Evolutionary conservation across 2,329 filamentous ascomycete species (phyloP), one percentile per base, ranked within the genome.

Genomic region (Hypoxylon sp.): DNA sequence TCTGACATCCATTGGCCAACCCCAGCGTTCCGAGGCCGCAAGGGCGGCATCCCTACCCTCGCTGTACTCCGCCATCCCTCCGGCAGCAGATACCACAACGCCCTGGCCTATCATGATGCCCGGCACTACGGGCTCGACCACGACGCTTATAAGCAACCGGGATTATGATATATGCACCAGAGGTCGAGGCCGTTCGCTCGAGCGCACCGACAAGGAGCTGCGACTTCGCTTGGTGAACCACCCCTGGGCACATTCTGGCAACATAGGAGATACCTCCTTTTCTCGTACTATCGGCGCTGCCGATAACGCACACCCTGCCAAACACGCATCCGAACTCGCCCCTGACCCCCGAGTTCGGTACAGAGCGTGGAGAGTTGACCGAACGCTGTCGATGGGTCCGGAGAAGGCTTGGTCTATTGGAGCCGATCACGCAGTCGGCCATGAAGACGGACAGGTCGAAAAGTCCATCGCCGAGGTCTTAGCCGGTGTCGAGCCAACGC

Each of bases 371-470:
- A 76, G 71, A 58, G 67, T 72, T 9, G 78, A 81, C 3, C 76
- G 79, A 45, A 75, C 78, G 8, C 58, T 77, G 10, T 76, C 77
- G 15, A 72, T 75, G 59, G 79, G 74, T 0, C 74, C 81, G 0
- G 85, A 87, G 68, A 87, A 86, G 69, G 83, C 79, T 15, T 88
- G 85, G 85, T 88, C 85, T 17, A 87, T 88, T 69, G 83, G 83
- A 3, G 78, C 81, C 18, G 79, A 75, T 7, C 78, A 82, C 48
- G 72, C 78, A 38, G 72, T 76, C 21, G 79, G 81, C 50, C 77
- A 78, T 40, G 71, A 77, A 57, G 79, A 83, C 60, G 85, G 85
- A 0, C 77, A 85, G 63, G 85, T 88, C 5, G 85, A 88, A 64
- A 84, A 86, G 69, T 87, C 84, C n/a, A 83, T 88, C 47, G 79